These are phyloP conservation scores for Trichoderma simmonsii DNA, from an alignment of 2,329 filamentous ascomycete species.

Conservation along the genomic window DNA sequence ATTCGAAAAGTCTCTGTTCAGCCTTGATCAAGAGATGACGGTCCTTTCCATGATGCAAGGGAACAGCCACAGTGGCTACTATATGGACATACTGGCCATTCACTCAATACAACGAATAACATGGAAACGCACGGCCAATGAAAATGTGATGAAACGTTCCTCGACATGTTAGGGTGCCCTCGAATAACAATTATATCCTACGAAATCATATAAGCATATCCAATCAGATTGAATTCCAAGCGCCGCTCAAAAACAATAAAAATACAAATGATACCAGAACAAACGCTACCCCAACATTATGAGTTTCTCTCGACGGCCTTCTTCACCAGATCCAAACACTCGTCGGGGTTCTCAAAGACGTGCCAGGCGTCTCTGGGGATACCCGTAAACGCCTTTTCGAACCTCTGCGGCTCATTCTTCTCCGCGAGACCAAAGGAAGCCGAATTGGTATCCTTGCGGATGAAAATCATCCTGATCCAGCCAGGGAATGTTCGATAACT, in stretches of 20 bases:
- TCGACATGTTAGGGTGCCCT: background rate
- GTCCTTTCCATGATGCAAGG: background rate
- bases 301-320: constrained; percentile 24
- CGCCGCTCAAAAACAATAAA: background rate
- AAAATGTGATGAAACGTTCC: background rate
- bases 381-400: constrained; percentile 76
- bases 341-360: constrained; percentile 74
- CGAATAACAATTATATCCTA: background rate
- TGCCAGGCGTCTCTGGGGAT: constrained; percentile 72
- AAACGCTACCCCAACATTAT: background rate
- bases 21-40: background rate
- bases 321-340: constrained; percentile 47
- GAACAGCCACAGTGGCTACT: background rate
- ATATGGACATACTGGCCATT: background rate
- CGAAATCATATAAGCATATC: background rate
- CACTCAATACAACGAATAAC: background rate
- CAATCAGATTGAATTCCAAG: background rate
- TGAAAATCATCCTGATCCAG: constrained; percentile 82
- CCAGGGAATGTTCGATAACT: constrained; percentile 62
- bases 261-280: background rate
- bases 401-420: constrained; percentile 71
- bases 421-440: constrained; percentile 65
- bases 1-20: background rate
- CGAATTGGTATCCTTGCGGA: constrained; percentile 77
- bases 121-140: background rate